Base-by-base conservation (phyloP, 805 yeast genomes). In the Ogataea degrootiae region DNA sequence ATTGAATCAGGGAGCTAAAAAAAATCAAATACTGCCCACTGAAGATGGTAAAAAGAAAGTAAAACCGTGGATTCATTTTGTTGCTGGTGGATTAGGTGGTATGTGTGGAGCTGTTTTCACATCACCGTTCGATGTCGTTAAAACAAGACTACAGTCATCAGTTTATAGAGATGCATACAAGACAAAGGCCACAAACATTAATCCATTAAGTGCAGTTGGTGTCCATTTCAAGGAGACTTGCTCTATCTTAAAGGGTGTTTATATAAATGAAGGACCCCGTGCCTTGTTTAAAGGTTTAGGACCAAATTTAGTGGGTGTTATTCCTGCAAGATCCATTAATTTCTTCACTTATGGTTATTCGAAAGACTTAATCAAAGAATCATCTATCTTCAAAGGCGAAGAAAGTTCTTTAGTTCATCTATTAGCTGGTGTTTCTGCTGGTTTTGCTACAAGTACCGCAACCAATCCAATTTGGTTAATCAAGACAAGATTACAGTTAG, bases 401-500 rank as follows among this genome's bases (percentile, higher is more conserved):
- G 96, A 91, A 59, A 82, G 83, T 15, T 82, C 97, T 0, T 80
- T 88, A 79, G 80, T 94, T 19, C 98, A 94, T 68, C 71, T 95
- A 46, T 61, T 81, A 36, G 82, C 97, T 1, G 99, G 97, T 6
- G 82, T 91, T 0, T 76, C 77, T 57, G 99, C 99, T 0, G 99
- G 99, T 5, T 73, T 92, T 62, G 92, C 85, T 16, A 94, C 99
- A 0, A 85, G 96, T 5, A 92, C 99, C 0, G 96, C 90, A 14
- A 94, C 99, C 0, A 94, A 94, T 64, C 99, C 99, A 12, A 94
- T 94, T 48, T 94, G 99, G 99, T 72, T 94, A 50, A 83, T 94
- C 50, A 94, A 94, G 69, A 94, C 99, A 0, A 76, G 99, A 60
- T 76, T 94, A 45, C 99, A 94, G 63, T 74, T 94, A 44, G 99